Conservation (phyloP, 768 basidiomycete species). For the Kwoniella shandongensis region DNA sequence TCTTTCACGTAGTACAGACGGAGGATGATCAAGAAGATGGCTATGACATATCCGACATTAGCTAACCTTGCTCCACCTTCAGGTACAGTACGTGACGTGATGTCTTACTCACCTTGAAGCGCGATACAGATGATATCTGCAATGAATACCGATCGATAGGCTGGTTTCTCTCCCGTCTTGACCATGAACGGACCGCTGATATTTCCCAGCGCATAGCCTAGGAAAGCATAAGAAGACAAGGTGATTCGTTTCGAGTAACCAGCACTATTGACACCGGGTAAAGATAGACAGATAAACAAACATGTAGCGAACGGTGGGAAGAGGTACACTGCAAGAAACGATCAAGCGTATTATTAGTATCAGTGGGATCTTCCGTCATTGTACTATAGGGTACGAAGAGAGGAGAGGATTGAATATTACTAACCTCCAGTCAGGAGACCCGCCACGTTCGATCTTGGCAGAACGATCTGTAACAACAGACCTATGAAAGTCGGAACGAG, state of each 20-base stretch:
- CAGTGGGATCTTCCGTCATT: no score
- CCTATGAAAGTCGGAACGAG: slow-evolving; percentile 5
- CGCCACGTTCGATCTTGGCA: slow-evolving; percentile 5
- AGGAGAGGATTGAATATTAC: not conserved
- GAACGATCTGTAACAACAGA: slow-evolving; percentile 3
- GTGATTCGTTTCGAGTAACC: slow-evolving; percentile 8
- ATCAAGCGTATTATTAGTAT: not conserved
- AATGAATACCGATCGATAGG: slow-evolving; percentile 5
- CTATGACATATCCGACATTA: not conserved
- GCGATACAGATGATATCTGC: slow-evolving; percentile 8
- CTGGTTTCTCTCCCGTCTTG: slow-evolving; percentile 3
- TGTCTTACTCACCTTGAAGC: slow-evolving; percentile 5
- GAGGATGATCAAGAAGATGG: slow-evolving; percentile 5
- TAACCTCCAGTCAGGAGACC: slow-evolving; percentile 3
- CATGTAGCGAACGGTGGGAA: slow-evolving; percentile 8
- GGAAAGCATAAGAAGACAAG: slow-evolving; percentile 4
- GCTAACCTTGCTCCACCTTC: not conserved
- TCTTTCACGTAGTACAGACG: slow-evolving; percentile 3
- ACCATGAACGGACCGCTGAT: slow-evolving; percentile 10
- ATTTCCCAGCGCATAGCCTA: slow-evolving; percentile 5
- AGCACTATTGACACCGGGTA: slow-evolving; percentile 1
- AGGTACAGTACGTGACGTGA: no score
- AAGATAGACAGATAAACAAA: slow-evolving; percentile 4
- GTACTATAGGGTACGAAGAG: not conserved
- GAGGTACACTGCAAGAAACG: no score